phyloP scores from a whole-genome alignment of 2,329 filamentous ascomycete species.

The Aspergillus sergii region DNA sequence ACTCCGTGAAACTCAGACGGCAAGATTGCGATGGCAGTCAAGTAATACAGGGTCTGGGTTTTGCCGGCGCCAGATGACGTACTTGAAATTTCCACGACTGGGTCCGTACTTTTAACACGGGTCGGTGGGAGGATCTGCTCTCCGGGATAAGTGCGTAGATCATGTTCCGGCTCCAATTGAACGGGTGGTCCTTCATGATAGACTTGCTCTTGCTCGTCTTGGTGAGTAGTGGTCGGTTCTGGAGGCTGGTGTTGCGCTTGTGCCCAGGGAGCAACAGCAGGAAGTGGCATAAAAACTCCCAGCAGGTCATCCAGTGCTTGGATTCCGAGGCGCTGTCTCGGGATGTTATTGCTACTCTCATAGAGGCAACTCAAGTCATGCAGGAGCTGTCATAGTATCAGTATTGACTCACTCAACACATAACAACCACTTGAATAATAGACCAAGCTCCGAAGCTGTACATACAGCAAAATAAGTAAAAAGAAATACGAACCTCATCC shows the following conservation, averaged over 20 bases:
- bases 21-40: conserved; percentile 55
- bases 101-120: conserved; percentile 19
- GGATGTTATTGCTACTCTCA: conserved; percentile 12
- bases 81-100: conserved; percentile 59
- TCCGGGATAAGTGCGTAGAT: background rate
- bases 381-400: conserved; percentile 28
- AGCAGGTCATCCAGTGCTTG: conserved; percentile 50
- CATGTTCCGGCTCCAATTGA: background rate
- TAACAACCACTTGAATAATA: background rate
- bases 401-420: background rate
- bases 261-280: conserved; percentile 4
- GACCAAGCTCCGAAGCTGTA: background rate
- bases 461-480: background rate
- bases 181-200: background rate
- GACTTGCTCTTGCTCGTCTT: conserved; percentile 9
- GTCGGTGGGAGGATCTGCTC: background rate
- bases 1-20: conserved; percentile 40
- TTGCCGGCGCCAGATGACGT: conserved; percentile 57
- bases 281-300: conserved; percentile 36
- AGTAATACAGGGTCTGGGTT: conserved; percentile 60
- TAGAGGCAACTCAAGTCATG: conserved; percentile 33
- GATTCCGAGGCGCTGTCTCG: conserved; percentile 44
- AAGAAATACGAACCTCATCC: conserved; percentile 47
- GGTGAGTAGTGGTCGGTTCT: conserved; percentile 13
- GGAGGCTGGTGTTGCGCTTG: conserved; percentile 10